A percentile compares a stretch with the other conserved stretches of the same genome.
Evolutionary conservation across 2,329 filamentous ascomycete genomes (phyloP).

Genomic region (Fusarium brachygibbosum): DNA sequence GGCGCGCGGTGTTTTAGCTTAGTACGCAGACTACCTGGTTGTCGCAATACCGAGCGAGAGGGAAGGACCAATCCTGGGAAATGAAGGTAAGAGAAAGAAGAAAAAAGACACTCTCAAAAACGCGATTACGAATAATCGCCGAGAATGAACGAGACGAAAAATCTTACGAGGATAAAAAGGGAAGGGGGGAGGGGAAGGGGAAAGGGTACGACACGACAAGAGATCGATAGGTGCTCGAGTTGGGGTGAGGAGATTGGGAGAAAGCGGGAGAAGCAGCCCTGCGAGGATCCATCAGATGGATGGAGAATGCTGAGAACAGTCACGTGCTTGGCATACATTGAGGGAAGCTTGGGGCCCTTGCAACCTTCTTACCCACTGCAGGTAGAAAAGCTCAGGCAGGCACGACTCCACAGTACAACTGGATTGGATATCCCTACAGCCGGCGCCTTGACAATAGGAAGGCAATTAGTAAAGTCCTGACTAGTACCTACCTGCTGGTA

Average conservation of each 20-base stretch:
- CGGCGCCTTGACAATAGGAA: neutral
- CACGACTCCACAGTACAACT: slow-evolving; percentile 1
- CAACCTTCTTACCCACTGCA: neutral
- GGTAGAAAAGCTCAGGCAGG: neutral
- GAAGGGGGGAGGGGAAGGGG: slow-evolving; percentile 35
- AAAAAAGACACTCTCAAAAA: slow-evolving; percentile 30
- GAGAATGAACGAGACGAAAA: slow-evolving; percentile 42
- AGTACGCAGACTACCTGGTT: slow-evolving; percentile 24
- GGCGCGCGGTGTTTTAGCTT: slow-evolving; percentile 39
- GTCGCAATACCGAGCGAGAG: slow-evolving; percentile 38
- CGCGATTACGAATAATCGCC: slow-evolving; percentile 36
- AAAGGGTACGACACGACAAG: slow-evolving; percentile 46
- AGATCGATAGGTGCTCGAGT: slow-evolving; percentile 20
- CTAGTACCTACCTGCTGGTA: too few relatives aligned
- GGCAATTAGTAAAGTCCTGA: neutral
- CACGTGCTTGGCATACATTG: slow-evolving; percentile 28
- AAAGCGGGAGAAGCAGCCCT: slow-evolving; percentile 47
- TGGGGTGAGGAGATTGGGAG: slow-evolving; percentile 45
- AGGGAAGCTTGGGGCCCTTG: slow-evolving; percentile 22
- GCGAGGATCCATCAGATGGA: slow-evolving; percentile 24
- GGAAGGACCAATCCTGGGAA: slow-evolving; percentile 38
- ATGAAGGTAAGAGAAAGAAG: slow-evolving; percentile 16
- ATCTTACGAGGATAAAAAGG: slow-evolving; percentile 40
- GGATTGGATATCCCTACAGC: neutral
- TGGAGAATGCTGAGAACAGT: slow-evolving; percentile 19